phyloP scores from a whole-genome alignment of 1,284 basidiomycete species.

The Rhodotorula sp. region DNA sequence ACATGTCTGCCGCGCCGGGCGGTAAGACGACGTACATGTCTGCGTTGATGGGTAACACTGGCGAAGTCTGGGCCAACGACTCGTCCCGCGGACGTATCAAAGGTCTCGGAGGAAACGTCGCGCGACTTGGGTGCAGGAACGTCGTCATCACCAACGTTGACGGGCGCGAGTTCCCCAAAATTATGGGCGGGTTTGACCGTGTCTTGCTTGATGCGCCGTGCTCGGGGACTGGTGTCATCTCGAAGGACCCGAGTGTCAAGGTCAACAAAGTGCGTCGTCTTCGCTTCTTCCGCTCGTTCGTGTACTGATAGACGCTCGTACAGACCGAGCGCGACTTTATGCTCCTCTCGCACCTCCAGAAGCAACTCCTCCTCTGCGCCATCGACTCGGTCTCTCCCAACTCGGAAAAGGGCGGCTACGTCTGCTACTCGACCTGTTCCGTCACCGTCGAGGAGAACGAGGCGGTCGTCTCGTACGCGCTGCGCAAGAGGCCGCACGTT shows the following conservation, averaged over 20 bases:
- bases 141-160: conserved; percentile 97
- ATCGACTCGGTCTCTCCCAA: conserved; percentile 91
- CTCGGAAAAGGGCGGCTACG: conserved; percentile 85
- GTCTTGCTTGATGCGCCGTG: conserved; percentile 96
- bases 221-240: conserved; percentile 96
- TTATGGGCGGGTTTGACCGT: conserved; percentile 97
- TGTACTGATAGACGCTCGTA: neutral
- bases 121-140: conserved; percentile 96
- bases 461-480: conserved; percentile 96
- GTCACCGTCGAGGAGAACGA: conserved; percentile 99
- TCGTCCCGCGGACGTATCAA: conserved; percentile 93
- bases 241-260: conserved; percentile 96
- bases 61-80: conserved; percentile 97
- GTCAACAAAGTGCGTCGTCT: conserved; percentile 77
- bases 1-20: conserved; percentile 98
- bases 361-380: conserved; percentile 96
- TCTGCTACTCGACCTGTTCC: conserved; percentile 98
- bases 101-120: conserved; percentile 93
- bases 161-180: conserved; percentile 97
- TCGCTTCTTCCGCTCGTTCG: neutral
- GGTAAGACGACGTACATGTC: conserved; percentile 97
- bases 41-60: conserved; percentile 95
- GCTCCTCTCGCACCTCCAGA: conserved; percentile 92
- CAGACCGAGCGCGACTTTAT: conserved; percentile 93
- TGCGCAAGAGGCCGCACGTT: conserved; percentile 92